A percentile compares a stretch with the other conserved stretches of the same genome.
phyloP scores from a whole-genome alignment of 306 rosid genomes.

The Sindora glabra region DNA sequence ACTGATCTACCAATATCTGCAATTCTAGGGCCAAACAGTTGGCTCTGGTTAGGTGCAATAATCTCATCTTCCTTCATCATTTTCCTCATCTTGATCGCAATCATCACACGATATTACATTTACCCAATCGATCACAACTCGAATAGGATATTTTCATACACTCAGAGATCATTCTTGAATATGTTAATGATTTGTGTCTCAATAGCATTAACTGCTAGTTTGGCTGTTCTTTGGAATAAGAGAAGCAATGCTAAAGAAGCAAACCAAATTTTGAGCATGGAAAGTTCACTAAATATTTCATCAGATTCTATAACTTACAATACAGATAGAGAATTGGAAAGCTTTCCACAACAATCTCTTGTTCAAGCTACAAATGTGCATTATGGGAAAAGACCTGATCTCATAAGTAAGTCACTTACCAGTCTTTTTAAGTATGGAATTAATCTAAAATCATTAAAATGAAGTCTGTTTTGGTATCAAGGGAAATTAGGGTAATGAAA shows the following conservation, averaged over 20 bases:
- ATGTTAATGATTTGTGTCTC: constrained; percentile 17
- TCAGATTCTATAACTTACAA: constrained; percentile 12
- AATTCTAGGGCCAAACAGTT: constrained; percentile 36
- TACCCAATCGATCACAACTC: constrained; percentile 34
- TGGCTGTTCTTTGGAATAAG: constrained; percentile 38
- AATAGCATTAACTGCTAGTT: constrained; percentile 25
- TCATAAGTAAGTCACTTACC: constrained; percentile 31
- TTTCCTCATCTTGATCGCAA: constrained; percentile 38
- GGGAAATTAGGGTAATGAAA: no score
- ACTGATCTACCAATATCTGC: constrained; percentile 30
- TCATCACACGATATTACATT: constrained; percentile 42
- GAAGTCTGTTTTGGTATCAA: no score
- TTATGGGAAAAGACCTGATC: constrained; percentile 43
- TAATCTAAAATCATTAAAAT: no score
- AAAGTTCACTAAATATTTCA: constrained; percentile 17
- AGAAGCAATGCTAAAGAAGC: constrained; percentile 11
- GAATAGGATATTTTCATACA: constrained; percentile 25
- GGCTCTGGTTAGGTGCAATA: constrained; percentile 42
- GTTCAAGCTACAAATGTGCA: constrained; percentile 34
- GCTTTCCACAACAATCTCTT: constrained; percentile 36
- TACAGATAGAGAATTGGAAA: constrained; percentile 32
- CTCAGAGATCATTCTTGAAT: constrained; percentile 36
- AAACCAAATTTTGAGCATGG: constrained; percentile 26
- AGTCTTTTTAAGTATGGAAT: no score
- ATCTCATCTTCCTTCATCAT: constrained; percentile 35